Base-by-base conservation (phyloP, 305 asterid genomes). In the Fraxinus greggii region DNA sequence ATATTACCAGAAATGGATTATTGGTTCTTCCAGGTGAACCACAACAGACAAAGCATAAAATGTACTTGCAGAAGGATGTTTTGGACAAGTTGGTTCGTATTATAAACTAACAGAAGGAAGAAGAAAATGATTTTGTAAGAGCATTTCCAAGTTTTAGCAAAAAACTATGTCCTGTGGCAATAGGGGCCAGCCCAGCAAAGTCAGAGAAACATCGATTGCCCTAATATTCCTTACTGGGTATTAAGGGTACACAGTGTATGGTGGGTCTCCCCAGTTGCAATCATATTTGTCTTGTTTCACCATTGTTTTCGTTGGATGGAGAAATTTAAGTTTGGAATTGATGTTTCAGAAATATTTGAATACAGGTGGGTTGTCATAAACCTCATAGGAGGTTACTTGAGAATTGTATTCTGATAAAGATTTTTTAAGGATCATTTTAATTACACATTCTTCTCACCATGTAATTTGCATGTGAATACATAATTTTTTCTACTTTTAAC, bases 141-240 rank as follows among this genome's bases (percentile, higher is more conserved):
- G 76, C 69, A 51, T 24, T 75, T 48, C 5, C 1, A 26, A 59
- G 74, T 86, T 83, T 81, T 42, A 81, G 80, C 70, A 78, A 84
- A 72, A 54, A 48, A 45, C 4, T 6, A 75, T 67, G 74, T 76
- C 42, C 63, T 78, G 78, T 42, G 75, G 77, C 84, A 77, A 48
- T 21, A 72, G 79, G 88, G 88, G 73, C 85, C 88, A 74, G 81
- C 74, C 31, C 79, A 77, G 59, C 19, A 36, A 38, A 74, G 54
- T 35, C 45, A 3, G 24, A 24, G 24, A 74, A 36, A n/a, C 19
- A 7, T 23, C 12, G 17, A 19, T 76, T 70, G 72, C 33, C 35
- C 78, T 9, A 77, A 28, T 63, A 61, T 6, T 32, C 76, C 35
- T 79, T 78, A 69, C 75, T 78, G 56, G 76, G 23, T 79, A 82